These are phyloP conservation scores for Sugiyamaella chiloensis DNA, from an alignment of 805 yeast genomes.

Conservation along the genomic window DNA sequence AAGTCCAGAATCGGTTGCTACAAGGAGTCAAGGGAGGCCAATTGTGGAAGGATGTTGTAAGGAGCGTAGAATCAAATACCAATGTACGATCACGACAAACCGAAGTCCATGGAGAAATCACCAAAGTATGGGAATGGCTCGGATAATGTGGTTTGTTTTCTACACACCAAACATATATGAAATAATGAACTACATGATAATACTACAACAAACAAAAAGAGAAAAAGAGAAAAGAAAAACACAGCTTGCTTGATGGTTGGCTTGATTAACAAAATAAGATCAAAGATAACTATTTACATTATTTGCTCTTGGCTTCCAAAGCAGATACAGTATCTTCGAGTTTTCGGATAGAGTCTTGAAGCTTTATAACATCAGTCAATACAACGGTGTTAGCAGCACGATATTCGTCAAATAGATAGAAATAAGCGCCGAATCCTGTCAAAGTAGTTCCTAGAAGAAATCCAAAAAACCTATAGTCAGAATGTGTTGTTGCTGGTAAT, in stretches of 20 bases:
- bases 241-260: no score
- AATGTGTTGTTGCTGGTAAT: no score
- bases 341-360: slow-evolving; percentile 63
- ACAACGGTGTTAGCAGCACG: slow-evolving; percentile 68
- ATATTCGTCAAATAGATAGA: slow-evolving; percentile 74
- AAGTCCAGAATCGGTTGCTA: slow-evolving; percentile 18
- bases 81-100: slow-evolving; percentile 59
- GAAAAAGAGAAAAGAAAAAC: no score
- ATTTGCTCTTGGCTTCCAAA: slow-evolving; percentile 18
- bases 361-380: slow-evolving; percentile 67
- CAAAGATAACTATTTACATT: no score
- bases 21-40: slow-evolving; percentile 7
- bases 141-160: no score
- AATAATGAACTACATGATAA: no score
- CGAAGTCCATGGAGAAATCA: slow-evolving; percentile 83
- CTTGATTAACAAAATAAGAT: no score
- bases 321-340: slow-evolving; percentile 62
- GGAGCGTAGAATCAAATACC: slow-evolving; percentile 59
- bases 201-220: no score
- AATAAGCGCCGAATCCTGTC: slow-evolving; percentile 75
- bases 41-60: slow-evolving; percentile 55
- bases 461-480: slow-evolving; percentile 53
- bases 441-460: slow-evolving; percentile 71
- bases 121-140: slow-evolving; percentile 83
- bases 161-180: no score